phyloP scores from a whole-genome alignment of 441 rosid species.

The Geranium incanum region DNA sequence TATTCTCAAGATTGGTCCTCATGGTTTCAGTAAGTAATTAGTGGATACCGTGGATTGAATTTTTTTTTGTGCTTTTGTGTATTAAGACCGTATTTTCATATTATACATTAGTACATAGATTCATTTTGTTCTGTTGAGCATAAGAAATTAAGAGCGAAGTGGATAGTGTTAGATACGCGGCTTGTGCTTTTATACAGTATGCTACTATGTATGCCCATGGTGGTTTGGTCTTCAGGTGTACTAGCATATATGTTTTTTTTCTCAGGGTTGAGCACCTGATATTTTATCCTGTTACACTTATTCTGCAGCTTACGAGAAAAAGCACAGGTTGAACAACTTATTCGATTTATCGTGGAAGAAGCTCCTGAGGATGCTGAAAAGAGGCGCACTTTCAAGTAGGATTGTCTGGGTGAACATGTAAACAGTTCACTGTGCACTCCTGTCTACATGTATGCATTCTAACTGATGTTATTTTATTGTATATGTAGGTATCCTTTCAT shows the following conservation, averaged over 20 bases:
- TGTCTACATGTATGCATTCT: constrained; percentile 19
- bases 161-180: background rate
- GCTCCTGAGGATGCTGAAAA: constrained; percentile 52
- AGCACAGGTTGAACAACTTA: constrained; percentile 57
- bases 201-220: background rate
- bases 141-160: background rate
- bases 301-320: constrained; percentile 55
- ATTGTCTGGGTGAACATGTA: constrained; percentile 17
- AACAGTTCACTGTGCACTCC: constrained; percentile 14
- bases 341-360: constrained; percentile 57
- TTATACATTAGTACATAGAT: constrained; percentile 1
- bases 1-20: background rate
- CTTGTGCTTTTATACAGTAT: background rate
- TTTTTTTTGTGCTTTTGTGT: background rate
- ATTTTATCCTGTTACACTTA: constrained; percentile 9
- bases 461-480: constrained; percentile 16
- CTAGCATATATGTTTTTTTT: background rate
- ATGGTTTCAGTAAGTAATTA: background rate
- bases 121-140: background rate
- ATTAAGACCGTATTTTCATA: background rate
- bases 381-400: constrained; percentile 53
- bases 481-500: constrained; percentile 47
- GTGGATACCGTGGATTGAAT: background rate
- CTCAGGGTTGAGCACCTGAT: background rate
- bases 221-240: background rate